Evolutionary conservation across 768 basidiomycete genomes (phyloP), one percentile per base, ranked within the genome.

Genomic region (Cubamyces sp.): DNA sequence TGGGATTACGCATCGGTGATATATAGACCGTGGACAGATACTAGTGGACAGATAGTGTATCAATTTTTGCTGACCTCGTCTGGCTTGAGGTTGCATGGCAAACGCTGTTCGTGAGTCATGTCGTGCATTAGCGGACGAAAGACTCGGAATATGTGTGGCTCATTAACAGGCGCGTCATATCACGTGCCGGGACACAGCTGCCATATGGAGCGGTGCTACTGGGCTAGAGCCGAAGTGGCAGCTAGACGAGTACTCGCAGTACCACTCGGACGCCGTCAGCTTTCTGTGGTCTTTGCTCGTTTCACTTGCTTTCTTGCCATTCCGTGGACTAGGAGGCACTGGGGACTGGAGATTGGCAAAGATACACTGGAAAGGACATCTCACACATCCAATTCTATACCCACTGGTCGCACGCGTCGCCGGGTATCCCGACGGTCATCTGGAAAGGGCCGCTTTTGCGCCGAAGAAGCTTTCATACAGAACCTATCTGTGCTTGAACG

Each of bases 111-210:
- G 18, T 5, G 12, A 43, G 42, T n/a, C 16, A 19, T 43, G 42
- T 16, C 19, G 42, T 15, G 19, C 5, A 1, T 7, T 15, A 40
- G 16, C 1, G 9, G 34, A 34, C 34, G 4, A 5, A 34, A 34
- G 34, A 34, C 34, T 34, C 34, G 34, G 34, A 11, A 34, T 34
- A 1, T 6, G 6, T 37, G 34, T n/a, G 12, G 51, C 30, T 19
- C 28, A 25, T 26, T 42, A 54, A 6, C 54, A n/a, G 28, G 41
- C 23, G 56, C 46, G 39, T 41, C 8, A 26, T 39, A 46, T 19
- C 47, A 62, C 6, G 61, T 52, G 55, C 47, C 57, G 61, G 15
- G 61, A 62, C 46, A 8, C 15, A 40, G 34, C 43, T 57, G 12
- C 61, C 60, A n/a, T 46, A 42, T 48, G 18, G 46, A n/a, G 57